phyloP scores from a whole-genome alignment of 345 rosid species.

The Ceriops decandra region DNA sequence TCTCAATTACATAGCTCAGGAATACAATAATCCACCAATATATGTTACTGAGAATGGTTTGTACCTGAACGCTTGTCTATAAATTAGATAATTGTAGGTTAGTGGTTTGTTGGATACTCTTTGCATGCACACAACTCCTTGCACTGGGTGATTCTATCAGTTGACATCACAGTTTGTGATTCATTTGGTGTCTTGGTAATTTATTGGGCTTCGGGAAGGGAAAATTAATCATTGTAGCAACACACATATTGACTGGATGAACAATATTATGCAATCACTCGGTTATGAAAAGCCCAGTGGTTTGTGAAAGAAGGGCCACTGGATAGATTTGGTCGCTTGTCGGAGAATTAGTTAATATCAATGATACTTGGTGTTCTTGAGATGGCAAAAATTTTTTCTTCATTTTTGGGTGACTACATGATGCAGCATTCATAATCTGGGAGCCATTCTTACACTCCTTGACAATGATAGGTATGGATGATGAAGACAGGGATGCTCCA shows the following conservation, averaged over 20 bases:
- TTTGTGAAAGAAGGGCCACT: neutral
- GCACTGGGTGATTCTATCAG: too few relatives aligned
- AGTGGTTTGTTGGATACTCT: neutral
- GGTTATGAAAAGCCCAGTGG: neutral
- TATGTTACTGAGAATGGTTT: conserved; percentile 83
- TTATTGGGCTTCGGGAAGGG: neutral
- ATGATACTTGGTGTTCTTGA: neutral
- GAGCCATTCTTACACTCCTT: neutral
- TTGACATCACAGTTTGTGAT: neutral
- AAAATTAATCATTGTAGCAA: neutral
- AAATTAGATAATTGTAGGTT: neutral
- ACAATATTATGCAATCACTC: neutral
- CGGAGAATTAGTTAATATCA: neutral
- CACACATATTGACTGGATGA: neutral
- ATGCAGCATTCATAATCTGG: neutral
- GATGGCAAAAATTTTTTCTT: neutral
- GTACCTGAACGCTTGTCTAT: conserved; percentile 1
- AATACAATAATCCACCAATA: conserved; percentile 60
- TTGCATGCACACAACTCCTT: too few relatives aligned
- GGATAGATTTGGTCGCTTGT: neutral
- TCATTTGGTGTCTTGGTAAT: neutral
- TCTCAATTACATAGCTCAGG: conserved; percentile 55
- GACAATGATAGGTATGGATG: conserved; percentile 90
- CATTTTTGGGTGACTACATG: too few relatives aligned
- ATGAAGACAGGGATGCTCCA: conserved; percentile 61